Conservation (phyloP, 192 early-diverging fungal species). For the Chytriomyces sp. region DNA sequence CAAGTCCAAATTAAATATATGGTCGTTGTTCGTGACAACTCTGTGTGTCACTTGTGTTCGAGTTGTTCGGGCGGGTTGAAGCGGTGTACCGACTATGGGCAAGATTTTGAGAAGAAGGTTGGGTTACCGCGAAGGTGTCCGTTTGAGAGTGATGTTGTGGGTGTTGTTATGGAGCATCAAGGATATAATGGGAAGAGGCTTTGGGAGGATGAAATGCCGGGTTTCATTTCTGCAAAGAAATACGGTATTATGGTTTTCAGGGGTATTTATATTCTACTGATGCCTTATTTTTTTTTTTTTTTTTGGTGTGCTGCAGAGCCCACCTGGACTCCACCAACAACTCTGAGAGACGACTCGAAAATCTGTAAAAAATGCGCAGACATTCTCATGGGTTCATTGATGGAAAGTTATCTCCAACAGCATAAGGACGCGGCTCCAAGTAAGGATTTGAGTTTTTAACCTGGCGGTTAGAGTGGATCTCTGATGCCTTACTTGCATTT, state of each 20-base stretch:
- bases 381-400: constrained; percentile 25
- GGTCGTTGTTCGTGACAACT: constrained; percentile 34
- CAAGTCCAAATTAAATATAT: constrained; percentile 75
- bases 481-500: neutral
- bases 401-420: constrained; percentile 14
- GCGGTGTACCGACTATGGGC: constrained; percentile 8
- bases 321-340: constrained; percentile 32
- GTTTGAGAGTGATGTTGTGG: constrained; percentile 26
- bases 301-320: neutral
- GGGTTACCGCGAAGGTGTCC: neutral
- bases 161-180: constrained; percentile 11
- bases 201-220: constrained; percentile 11
- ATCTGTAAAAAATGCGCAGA: constrained; percentile 39
- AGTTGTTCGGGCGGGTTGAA: neutral
- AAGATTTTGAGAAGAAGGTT: neutral
- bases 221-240: neutral
- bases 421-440: constrained; percentile 8
- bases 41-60: constrained; percentile 36
- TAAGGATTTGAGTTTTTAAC: neutral
- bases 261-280: neutral
- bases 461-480: neutral
- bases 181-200: neutral
- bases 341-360: constrained; percentile 16
- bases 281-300: neutral
- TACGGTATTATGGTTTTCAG: constrained; percentile 19